phyloP scores from a whole-genome alignment of 768 basidiomycete genomes.

The Hypsizygus marmoreus region DNA sequence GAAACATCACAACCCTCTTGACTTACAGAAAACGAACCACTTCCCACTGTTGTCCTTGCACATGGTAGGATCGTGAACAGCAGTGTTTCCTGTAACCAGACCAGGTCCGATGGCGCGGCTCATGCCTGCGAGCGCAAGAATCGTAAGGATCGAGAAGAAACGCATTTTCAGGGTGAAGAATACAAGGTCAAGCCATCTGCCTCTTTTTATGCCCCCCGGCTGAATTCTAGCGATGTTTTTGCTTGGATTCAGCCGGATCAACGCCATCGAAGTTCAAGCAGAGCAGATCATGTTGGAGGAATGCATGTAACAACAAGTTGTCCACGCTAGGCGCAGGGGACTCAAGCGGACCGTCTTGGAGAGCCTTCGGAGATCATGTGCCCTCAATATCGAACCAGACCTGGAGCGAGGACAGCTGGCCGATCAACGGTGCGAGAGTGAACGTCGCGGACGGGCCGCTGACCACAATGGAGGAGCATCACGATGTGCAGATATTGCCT shows the following conservation, averaged over 20 bases:
- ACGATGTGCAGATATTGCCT: no score
- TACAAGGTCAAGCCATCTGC: background rate
- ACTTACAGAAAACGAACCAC: constrained; percentile 51
- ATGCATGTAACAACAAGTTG: no score
- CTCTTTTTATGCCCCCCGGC: constrained; percentile 2
- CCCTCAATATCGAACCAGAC: background rate
- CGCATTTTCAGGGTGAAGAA: constrained; percentile 9
- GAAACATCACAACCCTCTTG: background rate
- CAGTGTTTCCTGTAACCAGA: constrained; percentile 40
- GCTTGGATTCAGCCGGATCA: background rate
- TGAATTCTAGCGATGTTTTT: constrained; percentile 10
- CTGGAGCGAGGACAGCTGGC: no score
- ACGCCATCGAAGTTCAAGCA: constrained; percentile 13
- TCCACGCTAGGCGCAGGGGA: background rate
- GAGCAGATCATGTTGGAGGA: background rate
- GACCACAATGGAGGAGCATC: no score
- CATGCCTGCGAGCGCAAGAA: constrained; percentile 10
- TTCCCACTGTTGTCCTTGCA: constrained; percentile 49
- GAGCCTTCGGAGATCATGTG: constrained; percentile 1
- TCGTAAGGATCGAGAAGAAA: constrained; percentile 7
- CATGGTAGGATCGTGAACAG: constrained; percentile 50
- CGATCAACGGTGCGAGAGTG: no score
- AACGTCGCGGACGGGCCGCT: no score
- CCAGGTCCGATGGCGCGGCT: constrained; percentile 35
- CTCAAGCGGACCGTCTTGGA: background rate